Conservation (phyloP, 306 rosid genomes). For the Citrullus amarus region DNA sequence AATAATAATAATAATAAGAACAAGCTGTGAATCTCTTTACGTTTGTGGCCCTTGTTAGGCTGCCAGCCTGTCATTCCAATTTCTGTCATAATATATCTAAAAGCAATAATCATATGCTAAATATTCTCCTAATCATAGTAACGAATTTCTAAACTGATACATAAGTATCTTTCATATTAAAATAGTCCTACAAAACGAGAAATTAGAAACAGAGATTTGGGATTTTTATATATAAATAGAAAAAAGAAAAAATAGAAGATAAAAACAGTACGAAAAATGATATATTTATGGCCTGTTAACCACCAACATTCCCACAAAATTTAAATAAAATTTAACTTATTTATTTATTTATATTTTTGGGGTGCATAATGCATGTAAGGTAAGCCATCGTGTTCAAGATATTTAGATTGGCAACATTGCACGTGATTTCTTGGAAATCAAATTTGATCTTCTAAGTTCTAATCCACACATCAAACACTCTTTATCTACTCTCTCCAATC, state of each 20-base stretch:
- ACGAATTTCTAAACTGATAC: not conserved
- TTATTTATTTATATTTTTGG: conserved; percentile 20
- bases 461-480: not conserved
- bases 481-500: not conserved
- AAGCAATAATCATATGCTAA: conserved; percentile 3
- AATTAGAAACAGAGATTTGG: not conserved
- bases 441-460: not conserved
- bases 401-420: conserved; percentile 32
- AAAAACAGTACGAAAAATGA: conserved; percentile 27
- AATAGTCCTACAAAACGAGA: not conserved
- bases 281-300: conserved; percentile 35
- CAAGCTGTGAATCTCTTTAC: not conserved
- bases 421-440: conserved; percentile 32
- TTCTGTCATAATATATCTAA: not conserved
- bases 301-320: conserved; percentile 74
- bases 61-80: conserved; percentile 8
- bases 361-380: conserved; percentile 29
- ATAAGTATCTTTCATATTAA: not conserved
- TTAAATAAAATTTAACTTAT: conserved; percentile 10
- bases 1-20: not conserved
- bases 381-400: conserved; percentile 61
- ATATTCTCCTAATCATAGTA: conserved; percentile 3
- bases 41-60: not conserved
- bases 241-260: not conserved
- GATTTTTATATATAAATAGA: not conserved